Conservation (phyloP, 2,329 filamentous ascomycete genomes). For the Fonsecaea pedrosoi region DNA sequence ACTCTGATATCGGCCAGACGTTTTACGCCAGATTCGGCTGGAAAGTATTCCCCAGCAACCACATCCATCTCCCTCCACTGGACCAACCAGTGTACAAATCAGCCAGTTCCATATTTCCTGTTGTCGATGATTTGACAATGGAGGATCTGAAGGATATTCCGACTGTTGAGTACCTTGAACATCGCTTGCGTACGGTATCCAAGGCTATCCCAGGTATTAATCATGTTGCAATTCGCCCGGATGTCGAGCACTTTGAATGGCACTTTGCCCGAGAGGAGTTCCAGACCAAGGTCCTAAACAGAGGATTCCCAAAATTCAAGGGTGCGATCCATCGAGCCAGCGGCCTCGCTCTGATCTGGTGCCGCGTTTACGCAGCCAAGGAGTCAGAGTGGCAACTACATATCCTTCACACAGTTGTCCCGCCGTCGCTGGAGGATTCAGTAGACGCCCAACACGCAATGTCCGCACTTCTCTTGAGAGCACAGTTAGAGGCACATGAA, state of each 20-base stretch:
- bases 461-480: conserved; percentile 68
- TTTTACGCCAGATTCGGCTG: conserved; percentile 83
- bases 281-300: conserved; percentile 67
- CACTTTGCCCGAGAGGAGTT: conserved; percentile 83
- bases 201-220: conserved; percentile 52
- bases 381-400: conserved; percentile 50
- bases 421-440: conserved; percentile 49
- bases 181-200: conserved; percentile 61
- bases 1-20: conserved; percentile 81
- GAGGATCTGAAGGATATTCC: conserved; percentile 62
- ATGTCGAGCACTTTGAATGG: conserved; percentile 73
- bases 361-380: conserved; percentile 45
- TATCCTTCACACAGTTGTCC: conserved; percentile 48
- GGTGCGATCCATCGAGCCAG: conserved; percentile 64
- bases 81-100: conserved; percentile 37
- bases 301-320: conserved; percentile 62
- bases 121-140: conserved; percentile 44
- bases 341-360: conserved; percentile 50
- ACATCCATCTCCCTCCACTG: conserved; percentile 67
- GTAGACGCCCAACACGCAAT: conserved; percentile 51
- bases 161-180: conserved; percentile 60
- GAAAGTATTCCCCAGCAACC: conserved; percentile 74
- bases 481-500: conserved; percentile 71
- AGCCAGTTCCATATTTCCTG: conserved; percentile 36
- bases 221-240: conserved; percentile 71